These are phyloP conservation scores for Delphinella strobiligena DNA, from an alignment of 2,329 filamentous ascomycete genomes.

Conservation along the genomic window DNA sequence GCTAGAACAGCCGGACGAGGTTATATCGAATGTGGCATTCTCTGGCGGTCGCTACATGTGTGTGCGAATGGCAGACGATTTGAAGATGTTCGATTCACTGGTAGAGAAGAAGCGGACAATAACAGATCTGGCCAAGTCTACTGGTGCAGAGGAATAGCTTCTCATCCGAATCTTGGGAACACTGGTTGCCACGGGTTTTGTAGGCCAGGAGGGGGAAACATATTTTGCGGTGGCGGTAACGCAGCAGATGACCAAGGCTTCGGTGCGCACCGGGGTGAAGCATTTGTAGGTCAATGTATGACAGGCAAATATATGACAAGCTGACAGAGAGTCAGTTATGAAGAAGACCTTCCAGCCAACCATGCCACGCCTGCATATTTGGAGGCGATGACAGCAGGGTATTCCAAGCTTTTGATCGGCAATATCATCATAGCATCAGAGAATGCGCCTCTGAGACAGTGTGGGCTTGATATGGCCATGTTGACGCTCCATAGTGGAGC, in stretches of 20 bases:
- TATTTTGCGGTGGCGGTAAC: not conserved
- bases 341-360: not conserved
- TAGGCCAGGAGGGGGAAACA: not conserved
- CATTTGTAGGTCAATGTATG: too few relatives aligned
- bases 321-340: too few relatives aligned
- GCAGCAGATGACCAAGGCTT: not conserved
- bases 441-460: not conserved
- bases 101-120: not conserved
- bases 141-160: not conserved
- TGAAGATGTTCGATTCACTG: not conserved
- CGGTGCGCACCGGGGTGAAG: not conserved
- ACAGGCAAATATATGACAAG: too few relatives aligned
- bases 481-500: conserved; percentile 2
- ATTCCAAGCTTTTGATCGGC: conserved; percentile 3
- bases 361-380: conserved; percentile 5
- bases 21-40: not conserved
- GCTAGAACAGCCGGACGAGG: not conserved
- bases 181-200: not conserved
- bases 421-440: not conserved
- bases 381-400: conserved; percentile 3
- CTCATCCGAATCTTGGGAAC: not conserved
- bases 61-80: not conserved
- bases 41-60: not conserved
- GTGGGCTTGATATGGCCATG: conserved; percentile 3
- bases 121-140: not conserved